phyloP scores from a whole-genome alignment of 2,329 filamentous ascomycete species.

The Apiospora rasikravindrae region DNA sequence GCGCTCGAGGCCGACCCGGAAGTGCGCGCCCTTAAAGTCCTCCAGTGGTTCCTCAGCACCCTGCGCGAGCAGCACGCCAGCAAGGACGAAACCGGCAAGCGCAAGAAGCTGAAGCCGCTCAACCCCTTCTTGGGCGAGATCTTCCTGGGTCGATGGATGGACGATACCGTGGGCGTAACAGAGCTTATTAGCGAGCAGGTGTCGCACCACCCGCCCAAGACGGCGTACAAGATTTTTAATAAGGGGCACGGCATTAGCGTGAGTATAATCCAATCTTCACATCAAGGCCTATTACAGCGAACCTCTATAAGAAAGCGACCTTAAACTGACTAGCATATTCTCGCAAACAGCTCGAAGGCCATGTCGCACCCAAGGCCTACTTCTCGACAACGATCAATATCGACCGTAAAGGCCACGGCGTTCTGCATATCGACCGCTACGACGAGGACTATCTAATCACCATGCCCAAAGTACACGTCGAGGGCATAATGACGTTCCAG shows the following conservation, averaged over 20 bases:
- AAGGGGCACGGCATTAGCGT: constrained; percentile 72
- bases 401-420: constrained; percentile 90
- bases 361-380: constrained; percentile 95
- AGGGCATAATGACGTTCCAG: constrained; percentile 83
- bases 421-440: constrained; percentile 66
- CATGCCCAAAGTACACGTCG: constrained; percentile 88
- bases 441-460: constrained; percentile 77
- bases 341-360: constrained; percentile 70
- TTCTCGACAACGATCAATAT: constrained; percentile 94
- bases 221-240: constrained; percentile 92
- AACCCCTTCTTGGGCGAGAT: constrained; percentile 97
- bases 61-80: constrained; percentile 83
- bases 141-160: constrained; percentile 89
- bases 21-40: constrained; percentile 83
- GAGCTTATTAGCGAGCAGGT: constrained; percentile 94
- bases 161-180: constrained; percentile 75
- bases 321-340: too few species aligned
- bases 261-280: not conserved
- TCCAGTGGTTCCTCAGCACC: constrained; percentile 95
- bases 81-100: constrained; percentile 79
- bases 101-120: constrained; percentile 90
- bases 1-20: constrained; percentile 78
- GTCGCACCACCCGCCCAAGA: constrained; percentile 91
- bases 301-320: too few species aligned
- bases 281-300: not conserved